Evolutionary conservation across 208 protist species (phyloP).

Genomic region (Lotmaria passim): DNA sequence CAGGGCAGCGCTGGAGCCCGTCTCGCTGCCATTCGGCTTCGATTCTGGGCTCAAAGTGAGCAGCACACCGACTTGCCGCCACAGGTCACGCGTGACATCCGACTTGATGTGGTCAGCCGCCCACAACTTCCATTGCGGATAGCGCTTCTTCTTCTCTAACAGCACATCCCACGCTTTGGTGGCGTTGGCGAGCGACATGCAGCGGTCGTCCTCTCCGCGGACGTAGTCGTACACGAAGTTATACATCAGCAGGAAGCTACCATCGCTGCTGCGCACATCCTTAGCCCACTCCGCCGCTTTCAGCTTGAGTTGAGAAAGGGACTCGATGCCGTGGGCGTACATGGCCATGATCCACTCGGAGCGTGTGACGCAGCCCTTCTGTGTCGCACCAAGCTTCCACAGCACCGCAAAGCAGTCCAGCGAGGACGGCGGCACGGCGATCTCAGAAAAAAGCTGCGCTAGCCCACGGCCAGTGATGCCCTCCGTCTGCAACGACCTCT

Average conservation of each 20-base stretch:
- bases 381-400: slow-evolving; percentile 78
- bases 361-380: slow-evolving; percentile 52
- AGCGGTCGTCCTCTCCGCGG: slow-evolving; percentile 74
- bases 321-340: slow-evolving; percentile 66
- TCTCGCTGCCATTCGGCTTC: background rate
- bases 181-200: slow-evolving; percentile 56
- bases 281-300: slow-evolving; percentile 56
- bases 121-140: slow-evolving; percentile 64
- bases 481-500: slow-evolving; percentile 51
- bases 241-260: slow-evolving; percentile 73
- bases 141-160: slow-evolving; percentile 37
- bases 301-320: slow-evolving; percentile 45
- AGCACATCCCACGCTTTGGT: slow-evolving; percentile 71
- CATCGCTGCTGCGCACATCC: slow-evolving; percentile 43
- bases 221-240: slow-evolving; percentile 89
- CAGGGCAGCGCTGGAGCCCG: slow-evolving; percentile 37
- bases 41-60: slow-evolving; percentile 11
- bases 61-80: slow-evolving; percentile 72
- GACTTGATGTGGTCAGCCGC: slow-evolving; percentile 38
- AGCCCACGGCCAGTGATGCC: slow-evolving; percentile 62
- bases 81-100: slow-evolving; percentile 81
- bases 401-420: slow-evolving; percentile 75
- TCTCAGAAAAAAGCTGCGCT: slow-evolving; percentile 57
- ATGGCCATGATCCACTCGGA: slow-evolving; percentile 74
- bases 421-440: slow-evolving; percentile 39